Conservation (phyloP, 768 basidiomycete genomes). For the Dioszegia crocea region DNA sequence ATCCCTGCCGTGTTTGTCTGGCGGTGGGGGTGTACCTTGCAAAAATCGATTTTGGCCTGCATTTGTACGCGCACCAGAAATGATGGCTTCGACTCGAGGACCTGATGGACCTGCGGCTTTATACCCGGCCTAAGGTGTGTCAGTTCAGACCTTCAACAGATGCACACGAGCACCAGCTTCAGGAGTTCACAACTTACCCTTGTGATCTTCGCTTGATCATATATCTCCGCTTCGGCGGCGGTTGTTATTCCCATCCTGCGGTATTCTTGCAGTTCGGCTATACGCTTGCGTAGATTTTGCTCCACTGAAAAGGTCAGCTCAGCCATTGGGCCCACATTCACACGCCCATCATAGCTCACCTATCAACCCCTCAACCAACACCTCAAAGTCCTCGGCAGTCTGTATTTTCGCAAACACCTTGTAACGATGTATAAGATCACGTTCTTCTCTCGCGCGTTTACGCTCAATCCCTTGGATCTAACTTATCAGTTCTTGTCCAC, state of each 20-base stretch:
- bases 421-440: constrained; percentile 80
- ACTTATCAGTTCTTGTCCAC: background rate
- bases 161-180: no score
- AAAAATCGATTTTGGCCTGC: constrained; percentile 41
- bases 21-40: constrained; percentile 38
- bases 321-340: background rate
- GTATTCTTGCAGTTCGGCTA: constrained; percentile 86
- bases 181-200: constrained; percentile 67
- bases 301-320: constrained; percentile 61
- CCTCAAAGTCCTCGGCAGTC: constrained; percentile 85
- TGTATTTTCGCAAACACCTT: constrained; percentile 88
- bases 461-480: constrained; percentile 89
- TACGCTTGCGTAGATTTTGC: constrained; percentile 75
- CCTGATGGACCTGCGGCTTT: constrained; percentile 9
- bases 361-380: constrained; percentile 77
- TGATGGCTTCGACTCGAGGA: constrained; percentile 16
- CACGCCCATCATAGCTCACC: constrained; percentile 58
- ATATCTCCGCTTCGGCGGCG: constrained; percentile 83
- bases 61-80: constrained; percentile 33
- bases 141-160: no score
- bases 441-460: constrained; percentile 83
- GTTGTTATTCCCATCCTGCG: constrained; percentile 79
- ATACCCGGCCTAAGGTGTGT: constrained; percentile 36
- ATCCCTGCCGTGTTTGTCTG: constrained; percentile 26
- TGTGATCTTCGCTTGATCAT: constrained; percentile 68